Evolutionary conservation across 2,329 filamentous ascomycete genomes (phyloP), one percentile per base, ranked within the genome.

Genomic region (Exserohilum turcica): DNA sequence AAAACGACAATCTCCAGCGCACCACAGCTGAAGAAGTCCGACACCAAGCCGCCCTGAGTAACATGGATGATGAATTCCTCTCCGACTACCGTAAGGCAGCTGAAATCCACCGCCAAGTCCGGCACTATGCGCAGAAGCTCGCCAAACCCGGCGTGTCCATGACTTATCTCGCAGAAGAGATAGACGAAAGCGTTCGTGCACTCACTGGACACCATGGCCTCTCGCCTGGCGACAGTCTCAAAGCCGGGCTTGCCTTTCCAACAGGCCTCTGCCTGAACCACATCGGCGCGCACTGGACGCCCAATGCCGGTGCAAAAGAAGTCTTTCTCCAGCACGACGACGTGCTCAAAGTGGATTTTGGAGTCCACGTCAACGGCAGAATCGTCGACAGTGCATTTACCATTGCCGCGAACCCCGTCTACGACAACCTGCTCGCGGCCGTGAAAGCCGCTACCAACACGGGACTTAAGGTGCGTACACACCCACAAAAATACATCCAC

Each of bases 31-130:
- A 92, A 74, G 91, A 95, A 78, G 88, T 92, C 76, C 85, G 90
- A 37, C 86, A 93, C 69, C 78, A 92, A 16, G 61, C 69, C 10
- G 68, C 69, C n/a, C 33, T 70, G 38, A 86, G 91, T 69, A 87
- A 88, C 64, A 85, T 91, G 79, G 86, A 91, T 69, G 85, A 84
- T 60, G 86, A 90, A 46, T 92, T 90, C 75, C 75, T 94, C 48
- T 79, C 81, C 47, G 90, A 95, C 68, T 94, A 92, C 72, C 88
- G 91, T 56, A 84, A 93, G 70, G 91, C 86, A 35, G 90, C 91
- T n/a, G 91, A 95, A 75, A 84, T 90, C 10, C 91, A 96, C 73
- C 86, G 91, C 53, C 90, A 95, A 72, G 90, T 94, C 52, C 87
- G 91, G 50, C 86, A 91, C 70, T 90, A 89, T 80, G 89, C 87